A percentile compares a stretch with the other conserved stretches of the same genome.
phyloP scores from a whole-genome alignment of 805 yeast genomes.

The Clavispora vitiphila region DNA sequence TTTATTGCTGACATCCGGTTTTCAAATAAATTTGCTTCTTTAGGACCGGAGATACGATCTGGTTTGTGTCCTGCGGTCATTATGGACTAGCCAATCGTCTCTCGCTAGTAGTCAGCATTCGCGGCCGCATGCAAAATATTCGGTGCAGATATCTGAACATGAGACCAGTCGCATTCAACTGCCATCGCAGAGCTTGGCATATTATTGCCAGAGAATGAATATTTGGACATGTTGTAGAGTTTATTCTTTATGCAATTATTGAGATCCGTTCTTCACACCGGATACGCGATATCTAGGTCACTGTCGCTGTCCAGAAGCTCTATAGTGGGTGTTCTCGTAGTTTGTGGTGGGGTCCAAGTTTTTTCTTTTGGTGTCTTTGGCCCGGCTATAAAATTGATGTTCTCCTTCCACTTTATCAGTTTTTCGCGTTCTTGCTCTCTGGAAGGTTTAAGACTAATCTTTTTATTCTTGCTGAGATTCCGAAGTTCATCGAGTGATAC shows the following conservation, averaged over 20 bases:
- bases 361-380: not conserved
- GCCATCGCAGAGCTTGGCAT: no score
- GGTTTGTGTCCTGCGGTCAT: no score
- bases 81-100: not conserved
- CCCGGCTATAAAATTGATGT: conserved; percentile 8
- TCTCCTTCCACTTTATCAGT: conserved; percentile 21
- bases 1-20: no score
- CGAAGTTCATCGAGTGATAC: conserved; percentile 13
- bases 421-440: conserved; percentile 14
- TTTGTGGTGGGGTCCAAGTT: not conserved
- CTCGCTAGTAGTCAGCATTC: not conserved
- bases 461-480: conserved; percentile 9
- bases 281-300: conserved; percentile 28
- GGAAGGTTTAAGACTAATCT: conserved; percentile 12
- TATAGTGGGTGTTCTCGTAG: not conserved
- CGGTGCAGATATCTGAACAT: not conserved
- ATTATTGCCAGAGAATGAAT: no score
- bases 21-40: no score
- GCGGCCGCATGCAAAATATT: not conserved
- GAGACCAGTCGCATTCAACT: no score
- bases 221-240: no score
- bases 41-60: no score
- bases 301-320: conserved; percentile 12
- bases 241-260: no score
- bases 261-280: not conserved